A percentile compares a stretch with the other conserved stretches of the same genome.
Evolutionary conservation across 1,284 basidiomycete species (phyloP).

Genomic region (Microbotryum saponariae): DNA sequence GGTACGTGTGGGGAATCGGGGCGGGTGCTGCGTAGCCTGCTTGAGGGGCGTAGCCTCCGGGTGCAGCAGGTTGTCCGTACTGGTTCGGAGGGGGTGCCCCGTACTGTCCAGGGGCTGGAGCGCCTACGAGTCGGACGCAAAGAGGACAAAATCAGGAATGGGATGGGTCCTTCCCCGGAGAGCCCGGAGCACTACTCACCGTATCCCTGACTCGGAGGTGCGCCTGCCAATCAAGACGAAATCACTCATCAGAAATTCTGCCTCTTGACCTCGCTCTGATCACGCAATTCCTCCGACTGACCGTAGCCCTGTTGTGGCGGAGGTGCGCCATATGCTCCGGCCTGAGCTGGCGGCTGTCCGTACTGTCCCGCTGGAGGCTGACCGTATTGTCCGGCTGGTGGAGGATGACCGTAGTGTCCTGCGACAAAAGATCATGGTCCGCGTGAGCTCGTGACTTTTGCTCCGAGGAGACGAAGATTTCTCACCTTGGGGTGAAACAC

Average conservation of each 20-base stretch:
- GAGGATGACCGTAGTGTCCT: no score
- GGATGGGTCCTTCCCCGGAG: background rate
- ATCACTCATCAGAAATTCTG: no score
- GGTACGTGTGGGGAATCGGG: conserved; percentile 28
- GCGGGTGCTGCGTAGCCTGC: background rate
- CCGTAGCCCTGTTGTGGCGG: background rate
- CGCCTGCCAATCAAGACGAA: background rate
- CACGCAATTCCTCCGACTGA: background rate
- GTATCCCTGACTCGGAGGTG: background rate
- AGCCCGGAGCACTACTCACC: background rate
- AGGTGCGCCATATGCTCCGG: background rate
- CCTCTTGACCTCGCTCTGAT: no score
- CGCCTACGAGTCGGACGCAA: background rate
- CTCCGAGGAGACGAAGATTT: no score
- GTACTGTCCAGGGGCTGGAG: conserved; percentile 27
- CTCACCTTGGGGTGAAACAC: no score
- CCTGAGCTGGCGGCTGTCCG: background rate
- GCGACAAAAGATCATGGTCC: no score
- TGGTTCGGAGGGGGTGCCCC: conserved; percentile 28
- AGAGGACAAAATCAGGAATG: background rate
- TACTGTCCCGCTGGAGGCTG: no score
- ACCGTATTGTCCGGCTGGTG: no score
- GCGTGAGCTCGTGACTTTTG: no score
- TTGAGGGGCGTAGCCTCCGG: background rate
- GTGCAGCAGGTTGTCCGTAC: conserved; percentile 9